Base-by-base conservation (phyloP, 2,329 filamentous ascomycete genomes). In the Chaetomium strumarium region DNA sequence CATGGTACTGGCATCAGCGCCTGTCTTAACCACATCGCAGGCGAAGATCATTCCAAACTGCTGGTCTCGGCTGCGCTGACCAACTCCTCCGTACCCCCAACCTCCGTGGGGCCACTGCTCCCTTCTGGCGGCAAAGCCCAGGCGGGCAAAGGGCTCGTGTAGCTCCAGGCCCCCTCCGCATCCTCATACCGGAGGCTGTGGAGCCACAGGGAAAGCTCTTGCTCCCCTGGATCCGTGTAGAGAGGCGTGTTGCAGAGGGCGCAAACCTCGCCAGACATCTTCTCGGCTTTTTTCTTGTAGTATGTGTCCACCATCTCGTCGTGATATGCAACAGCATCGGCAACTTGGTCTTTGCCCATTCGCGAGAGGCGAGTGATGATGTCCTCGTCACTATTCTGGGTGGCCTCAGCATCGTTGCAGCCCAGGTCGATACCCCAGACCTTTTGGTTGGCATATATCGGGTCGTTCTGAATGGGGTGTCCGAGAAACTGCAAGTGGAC, bases 401-500 rank as follows among this genome's bases (percentile, higher is more conserved):
- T 76, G 3, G 80, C 83, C 46, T 92, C 85, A 13, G 76, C 72
- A 56, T 85, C 82, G 51, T 79, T 74, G 49, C 71, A 80, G 14
- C 89, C 93, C 0, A 99, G 80, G 10, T 85, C 79, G 1, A 85
- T 75, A 0, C 93, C 93, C 76, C 95, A 99, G 11, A 99, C 93
- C 52, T 84, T 84, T 65, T 89, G 84, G 66, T 99, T 99, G 63
- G 89, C 90, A 68, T 99, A 99, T 62, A 99, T 97, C 8, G 93
- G 93, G 66, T 99, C 93, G 68, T 99, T 99, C 58, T 90, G 85
- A 61, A 99, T 97, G 1, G 93, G 93, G 66, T 97, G 88, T 1
- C 93, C 93, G 3, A 99, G 75, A 68, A 89, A 95, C 66, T 99
- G 93, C 14, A 99, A 77, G 64, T 99, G 93, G 16, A 99, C 93